These are phyloP conservation scores for Trichoderma asperelloides DNA, from an alignment of 495 filamentous ascomycete genomes.

Conservation along the genomic window DNA sequence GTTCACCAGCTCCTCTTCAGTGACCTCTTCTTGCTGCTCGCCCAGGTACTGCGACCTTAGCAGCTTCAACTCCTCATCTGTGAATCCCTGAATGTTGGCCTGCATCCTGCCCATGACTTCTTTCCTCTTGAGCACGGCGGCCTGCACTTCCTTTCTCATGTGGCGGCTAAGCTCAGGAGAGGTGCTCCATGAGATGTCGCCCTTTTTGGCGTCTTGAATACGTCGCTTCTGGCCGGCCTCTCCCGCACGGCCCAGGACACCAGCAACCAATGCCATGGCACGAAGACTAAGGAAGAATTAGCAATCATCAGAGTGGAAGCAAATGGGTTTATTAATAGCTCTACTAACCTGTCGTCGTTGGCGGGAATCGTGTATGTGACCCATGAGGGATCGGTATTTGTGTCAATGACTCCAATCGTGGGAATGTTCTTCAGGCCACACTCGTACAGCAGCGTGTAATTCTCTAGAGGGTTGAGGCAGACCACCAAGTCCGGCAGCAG, in stretches of 20 bases:
- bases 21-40: slow-evolving; percentile 4
- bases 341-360: slow-evolving; percentile 78
- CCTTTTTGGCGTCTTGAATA: slow-evolving; percentile 48
- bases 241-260: slow-evolving; percentile 76
- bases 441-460: slow-evolving; percentile 81
- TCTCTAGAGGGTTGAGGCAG: slow-evolving; percentile 86
- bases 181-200: slow-evolving; percentile 49
- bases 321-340: not conserved
- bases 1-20: not conserved
- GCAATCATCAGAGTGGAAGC: not conserved
- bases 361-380: slow-evolving; percentile 96
- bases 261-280: slow-evolving; percentile 69
- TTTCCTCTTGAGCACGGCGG: slow-evolving; percentile 5
- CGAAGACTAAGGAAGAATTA: slow-evolving; percentile 52
- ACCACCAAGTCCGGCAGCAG: slow-evolving; percentile 87
- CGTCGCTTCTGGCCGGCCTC: slow-evolving; percentile 63
- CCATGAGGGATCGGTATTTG: slow-evolving; percentile 82
- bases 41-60: slow-evolving; percentile 6
- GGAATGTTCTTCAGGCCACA: slow-evolving; percentile 81
- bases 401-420: slow-evolving; percentile 92
- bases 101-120: slow-evolving; percentile 11
- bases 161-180: slow-evolving; percentile 28
- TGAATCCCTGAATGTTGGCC: slow-evolving; percentile 7
- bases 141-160: slow-evolving; percentile 12
- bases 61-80: slow-evolving; percentile 9